Conservation (phyloP, 331 rosid species). For the Rhamnella rubrinervis region DNA sequence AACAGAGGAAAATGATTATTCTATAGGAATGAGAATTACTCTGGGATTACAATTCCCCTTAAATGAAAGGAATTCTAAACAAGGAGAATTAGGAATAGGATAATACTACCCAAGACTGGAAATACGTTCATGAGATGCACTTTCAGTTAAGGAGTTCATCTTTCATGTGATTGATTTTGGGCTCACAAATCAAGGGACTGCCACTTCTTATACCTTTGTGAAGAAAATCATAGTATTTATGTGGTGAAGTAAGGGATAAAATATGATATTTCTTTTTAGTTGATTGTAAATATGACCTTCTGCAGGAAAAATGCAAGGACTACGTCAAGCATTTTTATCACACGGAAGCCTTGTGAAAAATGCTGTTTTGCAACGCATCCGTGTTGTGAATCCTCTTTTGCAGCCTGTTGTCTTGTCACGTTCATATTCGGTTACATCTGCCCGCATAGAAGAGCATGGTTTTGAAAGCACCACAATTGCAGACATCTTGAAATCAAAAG, state of each 20-base stretch:
- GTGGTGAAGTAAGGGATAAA: background rate
- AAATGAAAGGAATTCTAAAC: no score
- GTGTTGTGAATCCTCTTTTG: conserved; percentile 70
- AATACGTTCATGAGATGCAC: no score
- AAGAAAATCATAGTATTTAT: background rate
- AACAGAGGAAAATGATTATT: no score
- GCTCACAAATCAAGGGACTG: background rate
- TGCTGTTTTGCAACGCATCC: conserved; percentile 73
- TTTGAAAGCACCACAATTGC: conserved; percentile 91
- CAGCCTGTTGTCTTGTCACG: conserved; percentile 65
- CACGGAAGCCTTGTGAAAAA: conserved; percentile 61
- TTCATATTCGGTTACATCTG: conserved; percentile 52
- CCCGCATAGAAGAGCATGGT: conserved; percentile 88
- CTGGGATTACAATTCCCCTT: no score
- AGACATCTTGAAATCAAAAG: conserved; percentile 73
- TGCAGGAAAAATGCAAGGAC: conserved; percentile 76
- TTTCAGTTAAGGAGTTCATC: no score
- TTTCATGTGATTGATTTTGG: background rate
- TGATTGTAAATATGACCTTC: background rate
- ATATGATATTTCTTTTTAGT: background rate
- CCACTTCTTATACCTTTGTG: conserved; percentile 4
- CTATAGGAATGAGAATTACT: no score
- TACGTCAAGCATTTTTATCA: conserved; percentile 52
- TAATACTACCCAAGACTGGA: no score
- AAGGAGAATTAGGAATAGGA: no score